Evolutionary conservation across 1,284 basidiomycete species (phyloP), one percentile per base, ranked within the genome.

Genomic region (Singerocomus inundabilis): DNA sequence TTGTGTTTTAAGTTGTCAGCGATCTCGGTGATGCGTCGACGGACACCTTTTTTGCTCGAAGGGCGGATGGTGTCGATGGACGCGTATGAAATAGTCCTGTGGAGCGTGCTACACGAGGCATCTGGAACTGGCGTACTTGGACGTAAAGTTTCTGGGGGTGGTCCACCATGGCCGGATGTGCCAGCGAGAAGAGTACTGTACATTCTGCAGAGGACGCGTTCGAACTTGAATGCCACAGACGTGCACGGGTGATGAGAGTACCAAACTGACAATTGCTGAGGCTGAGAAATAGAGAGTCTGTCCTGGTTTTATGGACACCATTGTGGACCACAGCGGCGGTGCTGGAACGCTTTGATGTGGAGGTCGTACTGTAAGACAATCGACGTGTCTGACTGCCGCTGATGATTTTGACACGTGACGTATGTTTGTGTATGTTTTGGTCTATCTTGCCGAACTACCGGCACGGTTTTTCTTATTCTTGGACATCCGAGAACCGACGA

Each of bases 401-500:
- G n/a, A n/a, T 26, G 11, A 42, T 35, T 31, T 21, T 28, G 11
- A 6, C 5, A 39, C 9, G 29, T 13, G 16, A 8, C 8, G 4
- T 6, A 5, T 51, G 2, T 56, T 56, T 57, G 55, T 36, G 25
- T 25, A n/a, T 57, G 26, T 53, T 56, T 54, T 0, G 3, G 5
- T 5, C n/a, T 21, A 29, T 12, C 4, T 16, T 24, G n/a, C 39
- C 24, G 21, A 25, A 8, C 31, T 34, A 28, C 41, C 36, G 26
- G 16, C 7, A 9, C 6, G 5, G 16, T 46, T 44, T 52, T 31
- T 34, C 42, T 35, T 44, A 37, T 34, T 32, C 7, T 4, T 35
- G n/a, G 33, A 36, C 52, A 51, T 60, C 61, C 59, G 59, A 38
- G 31, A 18, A 31, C 59, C 61, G 59, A 60, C 57, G 1, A 55